Base-by-base conservation (phyloP, 2,329 filamentous ascomycete genomes). In the Fusarium pininemorale region DNA sequence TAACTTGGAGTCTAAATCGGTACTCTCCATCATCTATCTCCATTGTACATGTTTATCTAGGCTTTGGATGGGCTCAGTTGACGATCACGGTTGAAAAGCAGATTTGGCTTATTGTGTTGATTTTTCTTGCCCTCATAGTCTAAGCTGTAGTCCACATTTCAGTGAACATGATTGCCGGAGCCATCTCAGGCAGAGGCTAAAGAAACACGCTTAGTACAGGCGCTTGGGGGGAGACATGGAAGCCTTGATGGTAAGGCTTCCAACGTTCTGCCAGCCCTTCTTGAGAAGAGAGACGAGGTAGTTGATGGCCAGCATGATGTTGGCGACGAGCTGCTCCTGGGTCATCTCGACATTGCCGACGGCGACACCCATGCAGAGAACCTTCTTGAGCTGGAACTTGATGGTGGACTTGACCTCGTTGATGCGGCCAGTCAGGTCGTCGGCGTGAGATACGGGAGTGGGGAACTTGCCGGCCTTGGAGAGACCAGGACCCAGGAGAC, bases 351-450 rank as follows among this genome's bases (percentile, higher is more conserved):
- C 96, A 88, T 99, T 98, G 85, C 96, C 96, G 83, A 99, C 94
- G 81, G 96, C 96, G 85, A 98, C 96, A 93, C 96, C 96, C 92
- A 99, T 95, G 91, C 96, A 99, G 81, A 99, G 91, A 86, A 99
- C 96, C 94, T 99, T 99, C 94, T 99, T 99, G 84, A 99, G 91
- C 92, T 99, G 95, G 93, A 99, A 99, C 93, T 99, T 99, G 93
- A 99, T 98, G 87, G 96, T 99, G 82, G 94, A 98, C 93, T 98
- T 98, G 91, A 99, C 96, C 86, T 99, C 96, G 89, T 90, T 98
- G 90, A 98, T 94, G 93, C 98, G 98, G 90, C 88, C 91, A 85
- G 88, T 90, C 80, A 99, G 92, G 85, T 98, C 96, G 84, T 99
- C 96, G 85, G 90, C 86, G 93, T 99, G 96, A 78, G 95, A 98